Evolutionary conservation across 2,329 filamentous ascomycete species (phyloP).

Genomic region (Magnaporthales sp.): DNA sequence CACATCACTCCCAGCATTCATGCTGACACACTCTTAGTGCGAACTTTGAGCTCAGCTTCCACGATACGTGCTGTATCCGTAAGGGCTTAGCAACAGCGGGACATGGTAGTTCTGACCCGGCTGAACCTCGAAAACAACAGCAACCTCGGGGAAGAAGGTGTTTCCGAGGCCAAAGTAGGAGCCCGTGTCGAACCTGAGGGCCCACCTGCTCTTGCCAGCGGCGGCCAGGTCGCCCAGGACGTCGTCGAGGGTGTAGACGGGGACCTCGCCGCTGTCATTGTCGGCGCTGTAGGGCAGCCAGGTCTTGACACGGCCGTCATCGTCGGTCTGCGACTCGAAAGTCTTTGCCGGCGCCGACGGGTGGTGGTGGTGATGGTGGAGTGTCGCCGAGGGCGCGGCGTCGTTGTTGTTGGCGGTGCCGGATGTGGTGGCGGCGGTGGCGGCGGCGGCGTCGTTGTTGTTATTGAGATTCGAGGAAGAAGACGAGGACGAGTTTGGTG

Average conservation of each 20-base stretch:
- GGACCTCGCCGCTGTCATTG: conserved; percentile 44
- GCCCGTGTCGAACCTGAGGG: conserved; percentile 63
- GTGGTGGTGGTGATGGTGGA: conserved; percentile 16
- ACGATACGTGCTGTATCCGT: conserved; percentile 74
- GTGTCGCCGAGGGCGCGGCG: conserved; percentile 10
- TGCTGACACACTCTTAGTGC: background rate
- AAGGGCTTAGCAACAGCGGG: conserved; percentile 67
- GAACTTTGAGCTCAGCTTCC: conserved; percentile 46
- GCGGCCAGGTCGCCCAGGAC: conserved; percentile 34
- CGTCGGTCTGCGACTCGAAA: conserved; percentile 63
- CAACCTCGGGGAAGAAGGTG: conserved; percentile 53
- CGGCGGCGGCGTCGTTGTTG: conserved; percentile 18
- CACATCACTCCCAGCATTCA: background rate
- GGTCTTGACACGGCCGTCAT: conserved; percentile 62
- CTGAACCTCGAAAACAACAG: conserved; percentile 41
- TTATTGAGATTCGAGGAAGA: background rate
- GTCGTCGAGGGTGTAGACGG: conserved; percentile 49
- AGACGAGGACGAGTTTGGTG: conserved; percentile 11
- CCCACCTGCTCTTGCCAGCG: conserved; percentile 45
- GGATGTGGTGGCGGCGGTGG: conserved; percentile 20
- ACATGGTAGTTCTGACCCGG: conserved; percentile 68
- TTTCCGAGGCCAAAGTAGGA: conserved; percentile 58
- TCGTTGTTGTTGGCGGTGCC: conserved; percentile 12
- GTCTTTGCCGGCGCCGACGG: conserved; percentile 29
- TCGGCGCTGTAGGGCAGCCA: conserved; percentile 55